These are phyloP conservation scores for Pichia membranifaciens DNA, from an alignment of 805 yeast genomes.

Conservation along the genomic window DNA sequence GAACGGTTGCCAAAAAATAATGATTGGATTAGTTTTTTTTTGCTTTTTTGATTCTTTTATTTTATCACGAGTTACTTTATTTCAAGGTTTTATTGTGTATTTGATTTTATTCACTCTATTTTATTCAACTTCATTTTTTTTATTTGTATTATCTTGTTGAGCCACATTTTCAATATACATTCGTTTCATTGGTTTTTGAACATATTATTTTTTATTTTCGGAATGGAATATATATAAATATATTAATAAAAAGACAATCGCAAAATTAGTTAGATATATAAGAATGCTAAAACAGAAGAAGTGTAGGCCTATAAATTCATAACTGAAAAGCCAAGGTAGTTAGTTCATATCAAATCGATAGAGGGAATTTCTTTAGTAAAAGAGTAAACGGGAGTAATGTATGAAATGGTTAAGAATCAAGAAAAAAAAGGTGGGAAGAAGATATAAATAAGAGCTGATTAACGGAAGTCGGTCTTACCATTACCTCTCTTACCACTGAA, in stretches of 20 bases:
- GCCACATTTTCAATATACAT: neutral
- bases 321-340: too few relatives aligned
- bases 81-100: too few relatives aligned
- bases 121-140: neutral
- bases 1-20: too few relatives aligned
- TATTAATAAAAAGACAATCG: neutral
- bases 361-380: too few relatives aligned
- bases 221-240: too few relatives aligned
- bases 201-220: too few relatives aligned
- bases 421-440: neutral
- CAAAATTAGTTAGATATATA: too few relatives aligned
- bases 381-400: too few relatives aligned
- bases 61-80: neutral
- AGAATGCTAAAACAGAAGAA: too few relatives aligned
- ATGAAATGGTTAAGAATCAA: neutral
- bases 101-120: neutral
- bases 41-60: neutral
- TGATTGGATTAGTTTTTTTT: too few relatives aligned
- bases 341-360: too few relatives aligned
- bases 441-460: neutral
- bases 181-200: neutral
- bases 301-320: too few relatives aligned
- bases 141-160: neutral
- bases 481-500: conserved; percentile 95
- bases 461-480: conserved; percentile 86